Base-by-base conservation (phyloP, 176 grass and related monocot species). In the Oryza coarctata region DNA sequence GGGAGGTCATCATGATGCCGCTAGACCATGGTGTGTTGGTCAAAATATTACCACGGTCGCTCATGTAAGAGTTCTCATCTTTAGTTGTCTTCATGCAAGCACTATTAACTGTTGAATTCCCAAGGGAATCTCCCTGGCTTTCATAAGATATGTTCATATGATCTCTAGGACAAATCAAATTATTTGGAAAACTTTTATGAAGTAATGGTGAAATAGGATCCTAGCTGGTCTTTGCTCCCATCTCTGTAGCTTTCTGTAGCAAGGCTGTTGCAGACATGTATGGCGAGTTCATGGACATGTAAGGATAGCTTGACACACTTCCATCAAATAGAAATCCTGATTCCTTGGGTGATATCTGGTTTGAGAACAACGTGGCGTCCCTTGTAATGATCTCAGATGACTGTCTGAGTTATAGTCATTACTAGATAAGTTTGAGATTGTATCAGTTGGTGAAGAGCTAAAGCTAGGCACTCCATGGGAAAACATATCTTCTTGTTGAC, bases 181-280 rank as follows among this genome's bases (percentile, higher is more conserved):
- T 86, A 65, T 82, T 86, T 49, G 90, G 26, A 58, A 89, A 89
- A 29, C 83, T 82, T 84, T 88, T 86, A 20, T 89, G 17, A 71
- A 89, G 90, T 32, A 92, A 86, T 5, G 90, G 90, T 32, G 90
- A 89, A 50, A 92, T 88, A 39, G 90, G 87, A 30, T 92, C 86
- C n/a, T 89, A 83, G 75, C 90, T 92, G 29, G 76, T 83, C 71
- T 89, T 92, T 50, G 80, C 83, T 18, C 90, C 90, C 70, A 92
- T 88, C 80, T 89, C 90, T 8, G 87, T 70, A 61, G 90, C 90
- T 83, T 92, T 92, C 86, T 92, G 90, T 47, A 92, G 83, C 27
- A 92, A 80, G 68, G 90, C 90, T 49, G 90, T 92, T 50, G 90
- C 90, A 8, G 90, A 92, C 90, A 86, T 89, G 68, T 86, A 86